Base-by-base conservation (phyloP, 495 filamentous ascomycete genomes). In the Usnea hakonensis region DNA sequence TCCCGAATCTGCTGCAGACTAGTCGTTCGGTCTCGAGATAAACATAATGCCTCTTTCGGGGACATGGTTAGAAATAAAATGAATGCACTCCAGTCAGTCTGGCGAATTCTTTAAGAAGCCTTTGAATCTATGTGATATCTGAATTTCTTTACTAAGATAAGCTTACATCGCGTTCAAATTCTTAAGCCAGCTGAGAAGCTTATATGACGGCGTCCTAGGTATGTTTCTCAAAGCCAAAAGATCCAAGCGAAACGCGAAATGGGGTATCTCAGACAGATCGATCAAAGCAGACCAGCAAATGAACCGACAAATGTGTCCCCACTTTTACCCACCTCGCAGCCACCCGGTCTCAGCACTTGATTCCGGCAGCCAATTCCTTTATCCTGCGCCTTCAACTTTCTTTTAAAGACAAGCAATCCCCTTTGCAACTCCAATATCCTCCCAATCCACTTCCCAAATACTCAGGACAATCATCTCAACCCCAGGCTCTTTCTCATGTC, bases 371-470 rank as follows among this genome's bases (percentile, higher is more conserved):
- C n/a, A 19, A 23, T 9, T 16, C 40, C 35, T 26, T 7, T 21
- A n/a, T n/a, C n/a, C 16, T 33, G 8, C 16, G 10, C 36, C 55
- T 30, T 19, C 30, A 52, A 4, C 23, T 38, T 38, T 33, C 23
- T 46, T 38, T 67, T 48, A 68, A 6, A 33, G 48, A 48, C 65
- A 65, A 54, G 62, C 58, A 54, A 68, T 63, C 26, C 68, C 66
- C 64, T 69, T 68, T 14, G 61, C 67, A 38, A 63, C 44, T n/a
- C 41, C 68, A 2, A 71, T 61, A 58, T 71, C 69, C 19, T 70
- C 69, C 66, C 64, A 68, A 41, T 55, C 46, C 23, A 61, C 69
- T 56, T 62, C 57, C 69, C 69, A 71, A 14, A 71, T 57, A 55
- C 62, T 71, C 46, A 70, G 54, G 11, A 71, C 60, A 23, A 46